Base-by-base conservation (phyloP, 2,329 filamentous ascomycete species). In the Taxawa tesnikishii region DNA sequence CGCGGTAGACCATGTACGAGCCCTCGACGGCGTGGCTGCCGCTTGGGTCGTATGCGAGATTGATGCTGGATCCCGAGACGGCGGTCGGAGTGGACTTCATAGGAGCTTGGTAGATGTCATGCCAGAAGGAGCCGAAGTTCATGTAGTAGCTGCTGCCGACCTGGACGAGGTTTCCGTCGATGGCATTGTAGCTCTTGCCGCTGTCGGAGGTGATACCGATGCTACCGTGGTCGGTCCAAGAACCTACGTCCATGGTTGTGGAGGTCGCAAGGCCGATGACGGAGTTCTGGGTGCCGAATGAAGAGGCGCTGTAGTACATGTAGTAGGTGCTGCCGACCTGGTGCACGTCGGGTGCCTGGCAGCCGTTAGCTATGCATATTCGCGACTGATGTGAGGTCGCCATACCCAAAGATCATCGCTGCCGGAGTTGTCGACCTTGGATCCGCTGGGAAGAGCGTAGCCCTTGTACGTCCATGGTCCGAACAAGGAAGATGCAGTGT, bases 41-140 rank as follows among this genome's bases (percentile, higher is more conserved):
- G 1, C 51, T 55, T 0, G 65, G 51, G 27, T 75, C 60, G 50
- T 65, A 76, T 2, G 67, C 63, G 31, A 79, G 53, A 31, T 74
- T 63, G 36, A 60, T 54, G 21, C 42, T 35, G 2, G 44, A 14
- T 1, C 64, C 51, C 8, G 48, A 50, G 34, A 47, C 47, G 50
- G 43, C 28, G 38, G 41, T 29, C 29, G 38, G n/a, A 6, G 42
- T 42, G 3, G 46, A 43, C 14, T 48, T 46, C 47, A 80, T 64
- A 21, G 58, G 47, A 1, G 72, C 70, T 46, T 73, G 70, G 55
- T 71, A 78, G 37, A 82, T 63, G 45, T 75, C 68, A 5, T 57
- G 51, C 75, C 75, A 83, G 63, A 79, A 83, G 9, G 72, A 78
- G 15, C 77, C 78, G 40, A 80, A 83, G 38, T 63, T 71, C 48